Conservation (phyloP, 768 basidiomycete genomes). For the Boletus vinaceobasis region DNA sequence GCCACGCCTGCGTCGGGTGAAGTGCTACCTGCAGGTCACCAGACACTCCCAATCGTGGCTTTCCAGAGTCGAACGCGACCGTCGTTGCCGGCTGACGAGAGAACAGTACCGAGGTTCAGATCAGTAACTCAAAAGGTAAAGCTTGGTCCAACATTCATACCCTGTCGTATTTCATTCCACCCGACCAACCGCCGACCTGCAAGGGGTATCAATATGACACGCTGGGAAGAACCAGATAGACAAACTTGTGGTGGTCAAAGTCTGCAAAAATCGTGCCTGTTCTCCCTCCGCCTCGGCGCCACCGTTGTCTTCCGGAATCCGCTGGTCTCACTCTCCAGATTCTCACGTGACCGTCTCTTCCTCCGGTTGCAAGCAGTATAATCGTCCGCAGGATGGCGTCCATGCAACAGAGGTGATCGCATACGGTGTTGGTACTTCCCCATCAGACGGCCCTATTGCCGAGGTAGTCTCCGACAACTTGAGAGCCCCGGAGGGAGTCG, state of each 20-base stretch:
- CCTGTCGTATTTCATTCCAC: conserved; percentile 96
- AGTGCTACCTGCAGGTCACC: conserved; percentile 79
- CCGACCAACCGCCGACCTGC: conserved; percentile 68
- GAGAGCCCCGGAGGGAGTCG: conserved; percentile 33
- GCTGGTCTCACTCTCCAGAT: conserved; percentile 83
- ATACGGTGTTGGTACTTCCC: conserved; percentile 42
- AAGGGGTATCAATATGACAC: conserved; percentile 5
- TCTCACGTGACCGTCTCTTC: conserved; percentile 81
- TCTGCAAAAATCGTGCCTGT: conserved; percentile 71
- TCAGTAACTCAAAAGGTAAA: conserved; percentile 1
- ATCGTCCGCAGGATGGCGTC: conserved; percentile 92
- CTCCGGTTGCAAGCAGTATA: conserved; percentile 89
- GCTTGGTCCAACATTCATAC: conserved; percentile 35
- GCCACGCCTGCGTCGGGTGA: conserved; percentile 39
- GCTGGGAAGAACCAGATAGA: neutral
- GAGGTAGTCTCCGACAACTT: conserved; percentile 21
- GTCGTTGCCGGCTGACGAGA: conserved; percentile 82
- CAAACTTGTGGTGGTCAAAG: conserved; percentile 79
- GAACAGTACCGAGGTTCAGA: conserved; percentile 57
- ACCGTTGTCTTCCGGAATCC: conserved; percentile 39
- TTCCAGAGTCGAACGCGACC: conserved; percentile 84
- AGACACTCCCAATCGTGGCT: conserved; percentile 76
- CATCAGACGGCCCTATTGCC: conserved; percentile 25
- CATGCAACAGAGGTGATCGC: conserved; percentile 85
- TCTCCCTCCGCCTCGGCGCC: conserved; percentile 44